Base-by-base conservation (phyloP, 176 grass and related monocot genomes). In the Cenchrus purpureus region DNA sequence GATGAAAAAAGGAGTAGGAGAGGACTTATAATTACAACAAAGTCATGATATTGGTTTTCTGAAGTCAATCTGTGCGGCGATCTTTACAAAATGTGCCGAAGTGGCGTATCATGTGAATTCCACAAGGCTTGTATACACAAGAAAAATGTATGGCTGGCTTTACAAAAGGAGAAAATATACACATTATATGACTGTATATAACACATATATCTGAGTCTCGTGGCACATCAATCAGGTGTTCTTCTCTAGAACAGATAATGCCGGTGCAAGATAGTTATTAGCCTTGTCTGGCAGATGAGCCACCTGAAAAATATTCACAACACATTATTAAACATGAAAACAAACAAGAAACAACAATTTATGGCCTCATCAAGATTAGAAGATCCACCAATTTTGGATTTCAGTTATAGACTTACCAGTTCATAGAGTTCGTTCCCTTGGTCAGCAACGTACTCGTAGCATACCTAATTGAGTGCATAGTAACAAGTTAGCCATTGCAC, bases 261-360 rank as follows among this genome's bases (percentile, higher is more conserved):
- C 97, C 64, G 97, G 97, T 74, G 97, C 80, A 55, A 99, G 91
- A 52, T 96, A 99, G 84, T 99, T 98, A 81, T 98, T 99, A 84
- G 97, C 97, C 86, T 99, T 99, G 86, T 99, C 97, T 53, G 97
- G 97, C 55, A 99, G 92, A 91, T 99, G 97, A 61, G 93, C 97
- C 25, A 99, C 97, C 97, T 99, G 86, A 82, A 61, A 59, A 73
- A 82, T 4, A 7, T 58, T 28, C 43, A 51, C 42, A 77, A 1
- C 11, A 1, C 25, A 16, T 87, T 20, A 77, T 29, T 17, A 79
- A 58, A 80, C 34, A 78, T 29, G 69, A 80, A 67, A 72, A 87
- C 0, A 25, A 71, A 74, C 25, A 65, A 54, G 14, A 54, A 77
- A 61, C 29, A 74, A 74, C 19, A 74, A 59, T 19, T 69, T 0